Conservation (phyloP, 805 yeast species). For the Maudiozyma barnettii region DNA sequence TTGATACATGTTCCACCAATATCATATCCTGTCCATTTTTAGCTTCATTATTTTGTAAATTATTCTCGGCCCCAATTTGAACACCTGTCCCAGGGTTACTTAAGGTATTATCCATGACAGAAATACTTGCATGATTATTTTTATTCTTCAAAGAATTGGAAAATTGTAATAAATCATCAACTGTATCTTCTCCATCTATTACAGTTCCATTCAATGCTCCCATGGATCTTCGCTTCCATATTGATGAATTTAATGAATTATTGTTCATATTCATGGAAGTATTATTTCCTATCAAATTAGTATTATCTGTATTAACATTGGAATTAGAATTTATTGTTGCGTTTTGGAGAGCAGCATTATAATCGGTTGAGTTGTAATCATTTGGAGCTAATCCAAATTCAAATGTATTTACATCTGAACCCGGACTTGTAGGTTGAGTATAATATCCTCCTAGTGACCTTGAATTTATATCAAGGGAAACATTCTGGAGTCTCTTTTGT, state of each 20-base stretch:
- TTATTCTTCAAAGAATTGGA: constrained; percentile 11
- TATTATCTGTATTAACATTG: neutral
- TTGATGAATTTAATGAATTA: neutral
- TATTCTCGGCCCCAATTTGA: neutral
- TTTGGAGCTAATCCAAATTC: neutral
- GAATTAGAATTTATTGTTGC: neutral
- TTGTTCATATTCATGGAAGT: neutral
- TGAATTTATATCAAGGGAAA: constrained; percentile 21
- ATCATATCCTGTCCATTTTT: neutral
- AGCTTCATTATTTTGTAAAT: neutral
- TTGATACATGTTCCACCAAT: constrained; percentile 9
- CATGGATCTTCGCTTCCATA: constrained; percentile 21
- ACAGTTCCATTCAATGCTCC: constrained; percentile 21
- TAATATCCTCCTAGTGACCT: constrained; percentile 24
- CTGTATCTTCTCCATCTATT: constrained; percentile 24
- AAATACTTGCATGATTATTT: neutral
- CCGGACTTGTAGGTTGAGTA: constrained; percentile 28
- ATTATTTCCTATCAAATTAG: constrained; percentile 1
- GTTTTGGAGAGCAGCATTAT: neutral
- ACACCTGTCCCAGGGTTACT: constrained; percentile 1
- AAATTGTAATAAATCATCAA: constrained; percentile 25
- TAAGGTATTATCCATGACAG: neutral
- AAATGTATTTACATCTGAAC: constrained; percentile 4
- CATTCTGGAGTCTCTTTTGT: constrained; percentile 20
- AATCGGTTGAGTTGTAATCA: neutral